Base-by-base conservation (phyloP, 73 alveolate species). In the Stentor coeruleus region DNA sequence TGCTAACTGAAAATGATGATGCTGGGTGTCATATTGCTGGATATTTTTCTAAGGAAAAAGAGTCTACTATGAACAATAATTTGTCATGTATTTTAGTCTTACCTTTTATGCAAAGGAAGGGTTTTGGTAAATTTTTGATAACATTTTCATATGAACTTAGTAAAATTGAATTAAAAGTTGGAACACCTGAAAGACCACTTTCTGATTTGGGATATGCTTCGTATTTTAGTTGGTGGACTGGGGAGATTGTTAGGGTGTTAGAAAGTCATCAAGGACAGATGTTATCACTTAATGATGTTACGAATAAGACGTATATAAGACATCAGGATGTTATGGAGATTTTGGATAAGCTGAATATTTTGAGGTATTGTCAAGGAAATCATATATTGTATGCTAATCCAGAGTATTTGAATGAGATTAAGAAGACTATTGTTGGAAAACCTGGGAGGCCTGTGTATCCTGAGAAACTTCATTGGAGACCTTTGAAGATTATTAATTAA, bases 151-250 rank as follows among this genome's bases (percentile, higher is more conserved):
- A 96, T 85, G 89, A 77, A 74, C 84, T 94, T 28, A 87, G 97
- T 3, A 88, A 80, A 74, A 83, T 60, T 66, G 92, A 87, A 76
- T 91, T 89, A 58, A 90, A 89, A 76, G 85, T 96, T 3, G 97
- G 98, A 49, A 90, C 98, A 30, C 98, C 99, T 28, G 99, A 96
- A 85, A 87, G 96, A 33, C 99, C 99, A 0, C 84, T 96, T 30
- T 90, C 97, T 73, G 98, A 94, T 83, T 74, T 96, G 83, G 99
- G 99, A 3, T 86, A 40, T 86, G 91, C 88, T 59, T 82, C 93
- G 11, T 89, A 89, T 76, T 85, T 89, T 76, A 74, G 88, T 26
- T 88, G 74, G 81, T 88, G 94, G 93, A 85, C 88, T 28, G 76
- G 77, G 83, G 84, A 88, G 82, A 66, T 88, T 20, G 76, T 88